Percentiles rank a stretch among this genome's conserved stretches.
phyloP scores from a whole-genome alignment of 2,329 filamentous ascomycete species.

The Aureobasidium uvarum region DNA sequence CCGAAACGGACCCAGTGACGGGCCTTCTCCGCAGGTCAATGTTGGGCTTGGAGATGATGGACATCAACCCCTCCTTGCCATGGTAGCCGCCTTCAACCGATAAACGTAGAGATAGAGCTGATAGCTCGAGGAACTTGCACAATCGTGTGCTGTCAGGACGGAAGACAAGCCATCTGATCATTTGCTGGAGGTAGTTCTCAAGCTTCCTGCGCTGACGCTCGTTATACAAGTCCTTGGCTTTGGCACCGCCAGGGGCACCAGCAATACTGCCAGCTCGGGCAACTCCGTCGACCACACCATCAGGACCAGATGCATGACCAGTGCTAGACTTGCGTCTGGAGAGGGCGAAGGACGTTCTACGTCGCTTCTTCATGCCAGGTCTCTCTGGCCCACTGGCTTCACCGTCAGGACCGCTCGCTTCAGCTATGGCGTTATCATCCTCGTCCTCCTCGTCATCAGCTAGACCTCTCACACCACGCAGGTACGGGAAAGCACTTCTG shows the following conservation, averaged over 20 bases:
- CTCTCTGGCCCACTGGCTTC: constrained; percentile 69
- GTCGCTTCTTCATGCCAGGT: constrained; percentile 47
- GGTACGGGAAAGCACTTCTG: constrained; percentile 81
- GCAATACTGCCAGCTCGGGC: constrained; percentile 42
- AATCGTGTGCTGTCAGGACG: constrained; percentile 91
- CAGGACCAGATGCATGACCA: constrained; percentile 29
- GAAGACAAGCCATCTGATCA: constrained; percentile 97
- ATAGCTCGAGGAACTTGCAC: constrained; percentile 94
- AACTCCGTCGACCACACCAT: constrained; percentile 16
- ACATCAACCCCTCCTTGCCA: constrained; percentile 91
- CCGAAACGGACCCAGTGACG: not conserved
- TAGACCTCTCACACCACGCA: constrained; percentile 64
- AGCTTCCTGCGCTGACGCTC: constrained; percentile 81
- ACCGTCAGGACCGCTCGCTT: constrained; percentile 59
- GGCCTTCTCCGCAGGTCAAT: constrained; percentile 34
- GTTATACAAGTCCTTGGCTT: constrained; percentile 59
- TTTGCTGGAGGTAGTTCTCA: constrained; percentile 85
- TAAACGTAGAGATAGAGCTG: constrained; percentile 86
- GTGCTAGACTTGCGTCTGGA: constrained; percentile 60
- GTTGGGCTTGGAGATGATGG: constrained; percentile 83
- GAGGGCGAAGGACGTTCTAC: constrained; percentile 57
- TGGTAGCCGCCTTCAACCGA: constrained; percentile 96
- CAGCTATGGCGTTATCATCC: constrained; percentile 53
- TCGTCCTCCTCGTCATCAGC: constrained; percentile 72
- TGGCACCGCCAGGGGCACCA: constrained; percentile 41